Evolutionary conservation across 495 filamentous ascomycete species (phyloP), one percentile per base, ranked within the genome.

Genomic region (Ascobolus immersus): DNA sequence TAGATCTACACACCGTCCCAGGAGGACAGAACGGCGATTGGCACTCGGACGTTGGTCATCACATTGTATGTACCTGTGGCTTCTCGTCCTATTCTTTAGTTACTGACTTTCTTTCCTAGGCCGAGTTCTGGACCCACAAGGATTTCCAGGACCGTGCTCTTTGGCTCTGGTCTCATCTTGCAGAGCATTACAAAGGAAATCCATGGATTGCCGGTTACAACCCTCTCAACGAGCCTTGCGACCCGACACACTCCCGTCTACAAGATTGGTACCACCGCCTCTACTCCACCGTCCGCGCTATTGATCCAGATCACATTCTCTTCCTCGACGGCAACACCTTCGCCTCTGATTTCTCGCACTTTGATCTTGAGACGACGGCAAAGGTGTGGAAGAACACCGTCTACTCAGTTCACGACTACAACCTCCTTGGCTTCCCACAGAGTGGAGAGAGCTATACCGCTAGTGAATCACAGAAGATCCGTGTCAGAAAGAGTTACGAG

Each of bases 311-410:
- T 13, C 69, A 72, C 42, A 68, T 73, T 20, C 51, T 74, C 0
- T 74, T 61, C 49, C 47, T 72, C 4, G 69, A 74, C 40, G 66
- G 68, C 1, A 74, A 74, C 42, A 73, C 67, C 0, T 73, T 64
- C 40, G 58, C 68, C 0, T 71, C 70, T 55, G 57, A 59, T 28
- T 60, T 56, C 21, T 42, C 45, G 2, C 46, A 39, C 29, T 60
- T 58, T 36, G 5, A 39, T 13, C 36, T 45, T 7, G 39, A 45
- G 15, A 40, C 39, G 24, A 44, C 39, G 4, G 42, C 43, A 24
- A 43, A 41, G 31, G 46, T 47, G 11, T 48, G 52, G 31, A 43
- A 46, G 1, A 71, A 71, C 37, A 56, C 53, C 19, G 67, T 71
- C 10, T 72, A 73, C 43, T 55, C 66, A 0, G 57, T 64, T 28